phyloP scores from a whole-genome alignment of 2,329 filamentous ascomycete species.

The Penicillium polonicum region DNA sequence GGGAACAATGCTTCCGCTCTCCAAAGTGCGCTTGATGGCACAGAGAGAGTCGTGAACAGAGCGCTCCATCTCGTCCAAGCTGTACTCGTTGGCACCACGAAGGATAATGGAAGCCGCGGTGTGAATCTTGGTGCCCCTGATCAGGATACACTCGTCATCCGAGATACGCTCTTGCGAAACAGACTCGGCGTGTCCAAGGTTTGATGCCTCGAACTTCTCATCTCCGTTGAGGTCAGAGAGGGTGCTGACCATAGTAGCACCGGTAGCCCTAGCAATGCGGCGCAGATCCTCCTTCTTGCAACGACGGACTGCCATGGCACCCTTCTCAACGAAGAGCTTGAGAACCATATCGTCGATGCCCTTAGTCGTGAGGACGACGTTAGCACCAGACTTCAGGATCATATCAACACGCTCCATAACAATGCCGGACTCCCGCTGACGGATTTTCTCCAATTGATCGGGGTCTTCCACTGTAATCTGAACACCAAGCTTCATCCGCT shows the following conservation, averaged over 20 bases:
- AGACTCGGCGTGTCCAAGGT: slow-evolving; percentile 88
- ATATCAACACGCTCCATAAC: slow-evolving; percentile 92
- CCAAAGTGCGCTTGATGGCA: slow-evolving; percentile 93
- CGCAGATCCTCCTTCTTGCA: slow-evolving; percentile 99
- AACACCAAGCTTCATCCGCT: slow-evolving; percentile 98
- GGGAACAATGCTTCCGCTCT: slow-evolving; percentile 94
- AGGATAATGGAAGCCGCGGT: slow-evolving; percentile 95
- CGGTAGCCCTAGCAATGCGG: slow-evolving; percentile 93
- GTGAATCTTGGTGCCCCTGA: slow-evolving; percentile 93
- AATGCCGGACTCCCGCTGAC: slow-evolving; percentile 87
- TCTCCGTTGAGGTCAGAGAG: slow-evolving; percentile 96
- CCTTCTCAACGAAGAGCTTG: slow-evolving; percentile 91
- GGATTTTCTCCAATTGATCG: slow-evolving; percentile 94
- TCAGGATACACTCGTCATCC: slow-evolving; percentile 94
- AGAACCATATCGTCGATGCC: slow-evolving; percentile 95
- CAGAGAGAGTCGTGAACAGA: slow-evolving; percentile 96
- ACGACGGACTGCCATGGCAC: slow-evolving; percentile 90
- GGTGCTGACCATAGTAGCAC: slow-evolving; percentile 87
- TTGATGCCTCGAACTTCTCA: slow-evolving; percentile 89
- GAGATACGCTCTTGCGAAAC: slow-evolving; percentile 98
- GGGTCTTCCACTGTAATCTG: slow-evolving; percentile 98
- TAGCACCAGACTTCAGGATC: slow-evolving; percentile 96
- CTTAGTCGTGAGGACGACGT: slow-evolving; percentile 95
- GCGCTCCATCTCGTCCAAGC: slow-evolving; percentile 98
- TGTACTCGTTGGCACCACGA: slow-evolving; percentile 91